Conservation (phyloP, 768 basidiomycete genomes). For the Lactarius akahatsu region DNA sequence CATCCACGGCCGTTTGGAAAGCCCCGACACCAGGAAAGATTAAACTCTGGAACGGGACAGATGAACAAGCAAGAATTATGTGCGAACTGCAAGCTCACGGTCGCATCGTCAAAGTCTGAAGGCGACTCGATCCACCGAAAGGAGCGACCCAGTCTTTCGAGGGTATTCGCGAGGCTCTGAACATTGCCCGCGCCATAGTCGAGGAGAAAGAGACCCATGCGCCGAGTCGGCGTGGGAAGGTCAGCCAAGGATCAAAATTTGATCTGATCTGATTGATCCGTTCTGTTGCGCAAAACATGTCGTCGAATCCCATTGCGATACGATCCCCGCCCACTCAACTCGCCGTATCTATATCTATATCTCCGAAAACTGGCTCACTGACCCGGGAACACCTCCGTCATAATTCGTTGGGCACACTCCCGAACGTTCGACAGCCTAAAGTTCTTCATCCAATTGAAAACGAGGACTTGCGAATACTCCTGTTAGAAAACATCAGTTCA, state of each 20-base stretch:
- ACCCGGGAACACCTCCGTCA: slow-evolving; percentile 36
- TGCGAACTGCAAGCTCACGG: slow-evolving; percentile 58
- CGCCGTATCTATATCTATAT: slow-evolving; percentile 54
- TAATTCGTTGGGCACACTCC: slow-evolving; percentile 21
- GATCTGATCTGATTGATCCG: slow-evolving; percentile 1
- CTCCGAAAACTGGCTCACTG: slow-evolving; percentile 47
- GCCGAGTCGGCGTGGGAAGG: slow-evolving; percentile 31
- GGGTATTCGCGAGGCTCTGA: slow-evolving; percentile 89
- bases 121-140: slow-evolving; percentile 87
- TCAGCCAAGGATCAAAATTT: background rate
- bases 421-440: slow-evolving; percentile 54
- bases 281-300: slow-evolving; percentile 31
- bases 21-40: slow-evolving; percentile 97
- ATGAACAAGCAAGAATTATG: slow-evolving; percentile 15
- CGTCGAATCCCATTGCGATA: slow-evolving; percentile 53
- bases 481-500: slow-evolving; percentile 94
- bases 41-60: slow-evolving; percentile 60
- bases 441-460: slow-evolving; percentile 83
- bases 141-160: slow-evolving; percentile 76
- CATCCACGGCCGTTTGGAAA: slow-evolving; percentile 83
- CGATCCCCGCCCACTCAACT: slow-evolving; percentile 36
- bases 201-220: slow-evolving; percentile 74
- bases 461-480: slow-evolving; percentile 73
- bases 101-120: slow-evolving; percentile 81
- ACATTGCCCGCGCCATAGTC: slow-evolving; percentile 98